Evolutionary conservation across 805 yeast genomes (phyloP), one percentile per base, ranked within the genome.

Genomic region (Kuraishia hungarica): DNA sequence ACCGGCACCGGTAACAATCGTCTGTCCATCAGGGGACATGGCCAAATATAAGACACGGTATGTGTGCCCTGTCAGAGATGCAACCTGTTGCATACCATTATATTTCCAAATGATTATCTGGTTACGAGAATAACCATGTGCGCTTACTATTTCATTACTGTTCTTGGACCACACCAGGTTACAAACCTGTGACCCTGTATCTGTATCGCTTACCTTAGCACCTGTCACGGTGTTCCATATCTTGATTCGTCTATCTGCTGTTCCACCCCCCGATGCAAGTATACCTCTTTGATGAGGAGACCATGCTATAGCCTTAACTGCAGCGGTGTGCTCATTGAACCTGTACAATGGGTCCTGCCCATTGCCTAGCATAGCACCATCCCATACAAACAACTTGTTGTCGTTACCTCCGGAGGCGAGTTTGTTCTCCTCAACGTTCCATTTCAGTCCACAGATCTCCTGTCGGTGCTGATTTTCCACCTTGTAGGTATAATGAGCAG

Each of bases 1-100:
- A 3, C 98, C 99, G 1, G 99, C 97, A 1, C 99, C 99, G 0
- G 99, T 92, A 2, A 93, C 99, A 15, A 94, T 87, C 0, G 97
- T 91, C 59, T 89, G 91, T 0, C 99, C 99, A 71, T 94, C 98
- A 0, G 97, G 97, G 20, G 96, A 87, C 72, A 93, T 76, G 3
- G 97, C 82, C 61, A 94, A 74, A 67, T 94, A 94, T 52, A 94
- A 74, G 13, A 94, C 98, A 58, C 99, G 78, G 65, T 87, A 89
- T 1, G 97, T 89, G 67, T 94, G 99, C 0, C 98, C 99, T 15
- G 96, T 89, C 54, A 94, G 78, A 22, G 92, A 89, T 0, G 97
- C 97, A 39, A 94, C 83, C 62, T 93, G 98, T 61, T 89, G 88
- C 92, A 94, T 82, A 17, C 87, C 81, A 21, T 94, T 96, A 65